Evolutionary conservation across 2,329 filamentous ascomycete species (phyloP), one percentile per base, ranked within the genome.

Genomic region (Sporothrix brunneoviolacea): DNA sequence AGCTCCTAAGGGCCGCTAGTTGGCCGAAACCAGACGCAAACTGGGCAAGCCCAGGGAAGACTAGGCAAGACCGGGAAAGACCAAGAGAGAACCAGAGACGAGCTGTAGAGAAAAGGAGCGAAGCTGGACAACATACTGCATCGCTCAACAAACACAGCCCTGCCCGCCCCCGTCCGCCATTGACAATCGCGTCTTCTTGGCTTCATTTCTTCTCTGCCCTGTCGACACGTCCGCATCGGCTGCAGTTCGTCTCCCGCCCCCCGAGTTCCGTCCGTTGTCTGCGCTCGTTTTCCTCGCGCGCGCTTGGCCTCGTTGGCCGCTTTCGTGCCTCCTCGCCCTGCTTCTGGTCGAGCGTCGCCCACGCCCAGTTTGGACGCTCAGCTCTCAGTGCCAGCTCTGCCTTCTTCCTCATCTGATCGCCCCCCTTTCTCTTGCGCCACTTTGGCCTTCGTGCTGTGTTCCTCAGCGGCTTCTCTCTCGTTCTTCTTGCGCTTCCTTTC

Each of bases 21-120:
- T 38, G 44, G 38, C 28, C 30, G 47, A 42, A 50, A 43, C 16
- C 28, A 43, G 39, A 49, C 37, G 28, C 10, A 49, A 35, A 42
- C 30, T n/a, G n/a, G n/a, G n/a, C n/a, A n/a, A n/a, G n/a, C n/a
- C n/a, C n/a, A n/a, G n/a, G n/a, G n/a, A n/a, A n/a, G 35, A 28
- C 18, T 27, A 42, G 18, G 28, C 28, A 21, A 28, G 40, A 18
- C 40, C 42, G 37, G 28, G 38, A 24, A 40, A 32, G 30, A 39
- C n/a, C 37, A 41, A 33, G 30, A 42, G 39, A 41, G 21, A 33
- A 39, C 36, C 18, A 30, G 27, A 22, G 30, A 21, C 13, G 38
- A 16, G 18, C 22, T 24, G 28, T 37, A 35, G 16, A 21, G 21
- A 30, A 16, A 35, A 35, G 13, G 30, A 44, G 42, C 42, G 30